These are phyloP conservation scores for Neonectria sp. DNA, from an alignment of 2,329 filamentous ascomycete species.

Conservation along the genomic window DNA sequence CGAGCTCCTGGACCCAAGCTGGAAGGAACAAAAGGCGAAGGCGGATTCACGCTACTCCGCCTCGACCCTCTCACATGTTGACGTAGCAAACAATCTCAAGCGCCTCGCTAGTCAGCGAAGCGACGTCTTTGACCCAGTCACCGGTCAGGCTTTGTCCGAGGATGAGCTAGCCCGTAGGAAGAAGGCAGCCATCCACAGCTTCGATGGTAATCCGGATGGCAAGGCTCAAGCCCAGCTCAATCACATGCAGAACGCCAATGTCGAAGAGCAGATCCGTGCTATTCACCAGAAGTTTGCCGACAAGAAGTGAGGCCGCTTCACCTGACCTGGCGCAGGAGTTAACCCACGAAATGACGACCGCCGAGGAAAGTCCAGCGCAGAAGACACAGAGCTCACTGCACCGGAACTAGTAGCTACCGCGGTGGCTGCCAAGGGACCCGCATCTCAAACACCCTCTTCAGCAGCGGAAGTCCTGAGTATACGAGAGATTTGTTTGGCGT, in stretches of 20 bases:
- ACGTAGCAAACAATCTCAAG: conserved; percentile 95
- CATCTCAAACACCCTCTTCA: not conserved
- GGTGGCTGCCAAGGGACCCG: not conserved
- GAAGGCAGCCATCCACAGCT: conserved; percentile 75
- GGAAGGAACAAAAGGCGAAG: conserved; percentile 96
- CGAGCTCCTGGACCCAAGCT: conserved; percentile 91
- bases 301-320: conserved; percentile 49
- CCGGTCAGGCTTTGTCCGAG: conserved; percentile 77
- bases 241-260: conserved; percentile 79
- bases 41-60: conserved; percentile 87
- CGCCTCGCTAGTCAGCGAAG: conserved; percentile 90
- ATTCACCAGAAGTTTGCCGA: conserved; percentile 70
- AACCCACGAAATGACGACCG: conserved; percentile 17
- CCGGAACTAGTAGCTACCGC: not conserved
- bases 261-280: conserved; percentile 86
- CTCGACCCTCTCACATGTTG: conserved; percentile 87
- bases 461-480: not conserved
- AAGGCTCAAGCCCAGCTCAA: conserved; percentile 68
- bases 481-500: conserved; percentile 37
- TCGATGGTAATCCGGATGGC: conserved; percentile 76
- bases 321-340: conserved; percentile 6
- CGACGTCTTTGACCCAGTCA: conserved; percentile 86
- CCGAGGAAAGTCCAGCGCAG: conserved; percentile 16
- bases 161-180: conserved; percentile 85
- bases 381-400: conserved; percentile 2